Evolutionary conservation across 1,284 basidiomycete species (phyloP).

Genomic region (Ceratobasidium sp.): DNA sequence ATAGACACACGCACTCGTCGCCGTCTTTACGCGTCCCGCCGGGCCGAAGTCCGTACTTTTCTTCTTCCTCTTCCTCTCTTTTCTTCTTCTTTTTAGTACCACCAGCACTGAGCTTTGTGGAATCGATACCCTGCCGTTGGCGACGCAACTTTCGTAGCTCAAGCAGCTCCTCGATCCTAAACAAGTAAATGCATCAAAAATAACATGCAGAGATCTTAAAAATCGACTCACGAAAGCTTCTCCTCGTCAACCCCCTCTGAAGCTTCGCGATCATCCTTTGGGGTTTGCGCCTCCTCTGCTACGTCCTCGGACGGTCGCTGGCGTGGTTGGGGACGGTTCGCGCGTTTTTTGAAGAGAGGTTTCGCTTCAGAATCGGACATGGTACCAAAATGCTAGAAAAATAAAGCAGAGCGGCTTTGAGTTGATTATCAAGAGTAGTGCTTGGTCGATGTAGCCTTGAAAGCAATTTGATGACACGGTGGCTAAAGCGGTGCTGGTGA

Average conservation of each 20-base stretch:
- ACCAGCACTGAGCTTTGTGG: conserved; percentile 85
- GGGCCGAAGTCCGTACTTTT: conserved; percentile 64
- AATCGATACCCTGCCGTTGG: conserved; percentile 86
- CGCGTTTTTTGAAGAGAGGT: conserved; percentile 37
- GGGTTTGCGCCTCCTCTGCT: conserved; percentile 3
- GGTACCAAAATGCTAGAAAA: not conserved
- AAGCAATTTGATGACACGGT: not conserved
- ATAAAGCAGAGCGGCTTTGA: not conserved
- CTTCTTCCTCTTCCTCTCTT: conserved; percentile 65
- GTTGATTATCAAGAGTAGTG: not conserved
- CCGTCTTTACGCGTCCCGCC: conserved; percentile 54
- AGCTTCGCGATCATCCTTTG: conserved; percentile 5
- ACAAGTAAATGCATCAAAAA: not conserved
- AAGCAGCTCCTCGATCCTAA: conserved; percentile 83
- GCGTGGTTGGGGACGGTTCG: conserved; percentile 33
- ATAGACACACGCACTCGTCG: conserved; percentile 65
- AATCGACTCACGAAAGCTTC: conserved; percentile 20
- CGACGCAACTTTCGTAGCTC: conserved; percentile 84
- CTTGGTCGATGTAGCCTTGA: not conserved
- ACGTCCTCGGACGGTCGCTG: conserved; percentile 21
- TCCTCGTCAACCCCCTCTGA: conserved; percentile 33
- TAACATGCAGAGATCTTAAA: not conserved
- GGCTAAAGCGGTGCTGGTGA: not conserved
- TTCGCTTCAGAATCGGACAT: conserved; percentile 36
- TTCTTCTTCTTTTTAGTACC: conserved; percentile 80